These are phyloP conservation scores for Phaeodactylum tricornutum DNA, from an alignment of 108 stramenopile species.

Conservation along the genomic window DNA sequence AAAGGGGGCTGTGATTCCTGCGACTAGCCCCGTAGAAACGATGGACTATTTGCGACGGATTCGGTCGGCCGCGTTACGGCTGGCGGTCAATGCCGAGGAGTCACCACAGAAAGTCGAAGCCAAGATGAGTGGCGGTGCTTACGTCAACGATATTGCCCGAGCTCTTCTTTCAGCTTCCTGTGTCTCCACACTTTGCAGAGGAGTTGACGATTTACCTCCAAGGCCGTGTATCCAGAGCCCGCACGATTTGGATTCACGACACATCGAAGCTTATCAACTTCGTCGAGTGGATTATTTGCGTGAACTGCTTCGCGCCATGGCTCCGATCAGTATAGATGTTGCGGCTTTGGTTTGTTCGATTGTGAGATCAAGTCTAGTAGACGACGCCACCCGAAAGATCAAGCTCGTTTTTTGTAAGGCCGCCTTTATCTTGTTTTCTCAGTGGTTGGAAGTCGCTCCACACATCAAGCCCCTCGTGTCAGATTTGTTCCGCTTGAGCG, in stretches of 20 bases:
- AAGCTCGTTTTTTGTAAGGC: constrained; percentile 1
- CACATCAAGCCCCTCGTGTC: constrained; percentile 57
- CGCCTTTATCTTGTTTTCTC: constrained; percentile 43
- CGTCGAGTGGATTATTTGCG: constrained; percentile 56
- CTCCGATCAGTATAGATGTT: constrained; percentile 69
- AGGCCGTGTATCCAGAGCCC: not conserved
- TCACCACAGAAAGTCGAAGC: too few relatives aligned
- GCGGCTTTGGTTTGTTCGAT: constrained; percentile 35
- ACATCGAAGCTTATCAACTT: not conserved
- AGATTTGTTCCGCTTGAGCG: constrained; percentile 39
- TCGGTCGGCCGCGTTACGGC: too few relatives aligned
- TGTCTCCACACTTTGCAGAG: too few relatives aligned
- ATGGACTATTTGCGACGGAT: too few relatives aligned
- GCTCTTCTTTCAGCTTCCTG: too few relatives aligned
- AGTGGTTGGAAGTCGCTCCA: constrained; percentile 75
- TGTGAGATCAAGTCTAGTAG: not conserved
- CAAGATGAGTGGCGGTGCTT: too few relatives aligned
- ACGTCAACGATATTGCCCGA: too few relatives aligned
- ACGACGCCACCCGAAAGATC: not conserved
- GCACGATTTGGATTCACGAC: not conserved
- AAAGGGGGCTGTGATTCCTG: too few relatives aligned
- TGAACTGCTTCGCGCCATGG: constrained; percentile 43
- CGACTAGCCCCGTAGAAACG: too few relatives aligned
- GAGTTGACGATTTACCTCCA: constrained; percentile 1
- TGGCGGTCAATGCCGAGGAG: too few relatives aligned